These are phyloP conservation scores for Graphiopsis chlorocephala DNA, from an alignment of 2,329 filamentous ascomycete species.

Conservation along the genomic window DNA sequence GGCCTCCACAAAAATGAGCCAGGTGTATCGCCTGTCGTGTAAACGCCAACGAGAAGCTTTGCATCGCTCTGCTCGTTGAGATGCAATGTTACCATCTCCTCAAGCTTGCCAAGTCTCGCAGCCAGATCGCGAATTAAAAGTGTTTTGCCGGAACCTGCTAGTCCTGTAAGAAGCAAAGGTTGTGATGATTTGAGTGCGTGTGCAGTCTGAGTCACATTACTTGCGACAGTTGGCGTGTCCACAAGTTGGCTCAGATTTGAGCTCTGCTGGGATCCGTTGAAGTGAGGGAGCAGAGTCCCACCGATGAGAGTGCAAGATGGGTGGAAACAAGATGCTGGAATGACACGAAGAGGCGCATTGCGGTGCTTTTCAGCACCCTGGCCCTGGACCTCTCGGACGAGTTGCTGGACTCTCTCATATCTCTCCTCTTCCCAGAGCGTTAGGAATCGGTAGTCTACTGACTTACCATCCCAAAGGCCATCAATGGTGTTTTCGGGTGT, in stretches of 20 bases:
- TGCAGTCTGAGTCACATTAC: slow-evolving; percentile 70
- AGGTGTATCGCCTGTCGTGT: slow-evolving; percentile 82
- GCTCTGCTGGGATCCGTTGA: background rate
- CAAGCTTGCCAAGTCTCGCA: slow-evolving; percentile 71
- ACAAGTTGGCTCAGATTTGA: slow-evolving; percentile 52
- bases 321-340: slow-evolving; percentile 24
- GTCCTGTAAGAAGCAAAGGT: slow-evolving; percentile 77
- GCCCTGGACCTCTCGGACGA: slow-evolving; percentile 10
- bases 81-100: slow-evolving; percentile 87
- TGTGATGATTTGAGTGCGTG: slow-evolving; percentile 62
- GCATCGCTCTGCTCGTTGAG: slow-evolving; percentile 98
- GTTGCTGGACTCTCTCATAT: slow-evolving; percentile 37
- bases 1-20: slow-evolving; percentile 90
- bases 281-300: slow-evolving; percentile 61
- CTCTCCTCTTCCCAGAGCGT: slow-evolving; percentile 62
- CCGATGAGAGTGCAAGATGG: slow-evolving; percentile 60
- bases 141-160: slow-evolving; percentile 88
- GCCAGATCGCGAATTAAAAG: slow-evolving; percentile 80
- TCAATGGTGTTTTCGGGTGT: slow-evolving; percentile 54
- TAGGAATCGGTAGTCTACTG: slow-evolving; percentile 75
- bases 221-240: slow-evolving; percentile 67
- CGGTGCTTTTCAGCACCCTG: background rate
- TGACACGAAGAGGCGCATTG: background rate
- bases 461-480: slow-evolving; percentile 71
- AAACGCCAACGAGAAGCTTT: slow-evolving; percentile 91